Evolutionary conservation across 805 yeast species (phyloP).

Genomic region (Schwanniomyces sp.): DNA sequence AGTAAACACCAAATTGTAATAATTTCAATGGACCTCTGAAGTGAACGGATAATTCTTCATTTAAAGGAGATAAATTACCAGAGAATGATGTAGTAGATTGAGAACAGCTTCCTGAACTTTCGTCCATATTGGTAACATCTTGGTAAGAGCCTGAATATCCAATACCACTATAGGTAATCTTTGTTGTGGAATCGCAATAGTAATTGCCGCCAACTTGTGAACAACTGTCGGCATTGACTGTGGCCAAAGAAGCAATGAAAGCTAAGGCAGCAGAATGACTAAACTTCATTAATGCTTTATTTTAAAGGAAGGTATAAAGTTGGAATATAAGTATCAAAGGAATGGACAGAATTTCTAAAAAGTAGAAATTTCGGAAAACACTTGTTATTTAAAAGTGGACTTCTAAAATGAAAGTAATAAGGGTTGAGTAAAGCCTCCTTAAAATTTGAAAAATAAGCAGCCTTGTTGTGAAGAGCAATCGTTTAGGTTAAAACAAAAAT

Average conservation of each 20-base stretch:
- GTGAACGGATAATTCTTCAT: slow-evolving; percentile 85
- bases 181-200: slow-evolving; percentile 74
- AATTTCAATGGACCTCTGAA: slow-evolving; percentile 87
- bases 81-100: slow-evolving; percentile 56
- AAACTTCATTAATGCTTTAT: slow-evolving; percentile 19
- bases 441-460: not conserved
- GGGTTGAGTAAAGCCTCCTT: not conserved
- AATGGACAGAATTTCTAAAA: slow-evolving; percentile 8
- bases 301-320: slow-evolving; percentile 9
- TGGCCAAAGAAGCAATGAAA: slow-evolving; percentile 17
- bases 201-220: slow-evolving; percentile 66
- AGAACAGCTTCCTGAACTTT: slow-evolving; percentile 67
- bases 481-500: not conserved
- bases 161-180: slow-evolving; percentile 65
- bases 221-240: slow-evolving; percentile 34
- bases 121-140: slow-evolving; percentile 80
- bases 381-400: not conserved
- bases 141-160: slow-evolving; percentile 85
- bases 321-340: slow-evolving; percentile 4
- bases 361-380: slow-evolving; percentile 6
- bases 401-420: not conserved
- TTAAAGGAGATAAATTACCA: slow-evolving; percentile 75
- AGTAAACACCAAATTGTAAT: slow-evolving; percentile 86
- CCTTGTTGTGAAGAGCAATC: not conserved
- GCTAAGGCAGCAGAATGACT: slow-evolving; percentile 20